These are phyloP conservation scores for Beauveria sp. DNA, from an alignment of 2,329 filamentous ascomycete species.

Conservation along the genomic window DNA sequence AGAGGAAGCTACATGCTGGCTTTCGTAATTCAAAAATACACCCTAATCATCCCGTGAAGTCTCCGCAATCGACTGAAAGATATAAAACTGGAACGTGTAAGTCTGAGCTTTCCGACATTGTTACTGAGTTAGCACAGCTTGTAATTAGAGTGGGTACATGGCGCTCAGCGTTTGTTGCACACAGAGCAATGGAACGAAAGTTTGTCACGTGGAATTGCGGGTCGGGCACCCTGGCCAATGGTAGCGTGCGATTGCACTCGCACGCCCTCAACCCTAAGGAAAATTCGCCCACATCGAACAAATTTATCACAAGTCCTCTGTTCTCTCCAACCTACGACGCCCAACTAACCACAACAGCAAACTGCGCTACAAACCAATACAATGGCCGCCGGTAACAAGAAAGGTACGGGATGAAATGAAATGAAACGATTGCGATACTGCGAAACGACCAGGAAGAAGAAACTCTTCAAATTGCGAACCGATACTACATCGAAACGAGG, in stretches of 20 bases:
- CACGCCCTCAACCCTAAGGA: slow-evolving; percentile 19
- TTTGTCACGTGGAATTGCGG: slow-evolving; percentile 14
- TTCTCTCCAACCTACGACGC: slow-evolving; percentile 15
- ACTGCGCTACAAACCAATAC: slow-evolving; percentile 21
- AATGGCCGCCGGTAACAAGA: slow-evolving; percentile 33
- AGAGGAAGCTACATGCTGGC: background rate
- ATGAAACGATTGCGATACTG: slow-evolving; percentile 3
- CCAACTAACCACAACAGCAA: slow-evolving; percentile 18
- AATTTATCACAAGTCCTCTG: background rate
- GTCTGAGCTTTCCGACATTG: background rate
- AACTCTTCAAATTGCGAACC: background rate
- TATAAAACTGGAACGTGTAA: background rate
- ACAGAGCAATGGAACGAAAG: background rate
- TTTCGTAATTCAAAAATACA: background rate
- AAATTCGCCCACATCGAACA: slow-evolving; percentile 19
- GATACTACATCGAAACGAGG: slow-evolving; percentile 4
- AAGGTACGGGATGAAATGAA: slow-evolving; percentile 37
- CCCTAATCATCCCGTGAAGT: background rate
- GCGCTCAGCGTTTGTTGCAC: background rate
- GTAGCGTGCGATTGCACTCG: background rate
- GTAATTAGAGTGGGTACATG: background rate
- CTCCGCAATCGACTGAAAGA: background rate
- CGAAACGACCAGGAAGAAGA: slow-evolving; percentile 7
- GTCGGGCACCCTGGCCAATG: background rate
- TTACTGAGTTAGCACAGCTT: background rate